These are phyloP conservation scores for Scheffersomyces lignicola DNA, from an alignment of 1,139 yeast species.

Conservation along the genomic window DNA sequence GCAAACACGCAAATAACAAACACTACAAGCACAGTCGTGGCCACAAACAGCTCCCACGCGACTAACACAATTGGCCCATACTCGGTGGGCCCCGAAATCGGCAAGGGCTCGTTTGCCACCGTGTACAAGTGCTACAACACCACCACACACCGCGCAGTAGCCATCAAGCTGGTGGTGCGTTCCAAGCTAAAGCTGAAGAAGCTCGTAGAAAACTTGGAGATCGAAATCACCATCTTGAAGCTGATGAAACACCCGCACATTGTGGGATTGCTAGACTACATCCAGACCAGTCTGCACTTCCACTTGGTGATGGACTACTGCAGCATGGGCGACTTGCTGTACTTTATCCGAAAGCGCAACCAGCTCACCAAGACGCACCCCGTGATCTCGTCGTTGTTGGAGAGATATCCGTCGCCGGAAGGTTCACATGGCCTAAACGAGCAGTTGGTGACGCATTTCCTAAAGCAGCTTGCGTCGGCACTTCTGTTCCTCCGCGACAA, in stretches of 20 bases:
- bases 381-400: constrained; percentile 69
- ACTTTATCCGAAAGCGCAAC: constrained; percentile 74
- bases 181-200: constrained; percentile 83
- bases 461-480: constrained; percentile 85
- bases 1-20: no score
- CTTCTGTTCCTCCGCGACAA: constrained; percentile 76
- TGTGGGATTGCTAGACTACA: constrained; percentile 80
- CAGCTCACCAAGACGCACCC: constrained; percentile 79
- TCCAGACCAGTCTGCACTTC: constrained; percentile 75
- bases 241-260: constrained; percentile 90
- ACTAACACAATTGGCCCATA: constrained; percentile 28
- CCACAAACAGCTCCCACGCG: no score
- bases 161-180: constrained; percentile 84
- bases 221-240: constrained; percentile 84
- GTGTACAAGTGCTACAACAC: constrained; percentile 46
- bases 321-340: constrained; percentile 89
- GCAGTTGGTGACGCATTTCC: constrained; percentile 75
- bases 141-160: constrained; percentile 61
- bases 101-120: constrained; percentile 53
- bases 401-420: constrained; percentile 80
- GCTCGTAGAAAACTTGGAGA: constrained; percentile 83
- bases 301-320: constrained; percentile 97
- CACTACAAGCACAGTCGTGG: no score
- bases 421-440: constrained; percentile 79
- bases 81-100: constrained; percentile 46